phyloP scores from a whole-genome alignment of 1,139 yeast genomes.

The Lodderomyces parapsilosis region DNA sequence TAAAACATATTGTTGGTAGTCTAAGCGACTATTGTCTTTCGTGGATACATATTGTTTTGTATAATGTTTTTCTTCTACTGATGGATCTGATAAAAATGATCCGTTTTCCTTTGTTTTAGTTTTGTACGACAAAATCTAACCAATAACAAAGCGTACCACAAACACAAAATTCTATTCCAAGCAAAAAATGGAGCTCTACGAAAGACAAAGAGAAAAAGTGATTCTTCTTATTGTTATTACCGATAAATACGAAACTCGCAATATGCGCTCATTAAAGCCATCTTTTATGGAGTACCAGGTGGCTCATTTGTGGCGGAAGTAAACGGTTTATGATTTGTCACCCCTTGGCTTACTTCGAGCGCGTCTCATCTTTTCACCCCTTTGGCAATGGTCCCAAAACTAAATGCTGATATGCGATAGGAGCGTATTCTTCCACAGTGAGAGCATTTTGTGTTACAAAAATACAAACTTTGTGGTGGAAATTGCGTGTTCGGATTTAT shows the following conservation, averaged over 20 bases:
- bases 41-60: too few species aligned
- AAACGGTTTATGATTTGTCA: too few species aligned
- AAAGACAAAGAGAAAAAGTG: background rate
- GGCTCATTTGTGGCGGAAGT: too few species aligned
- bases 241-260: background rate
- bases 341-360: too few species aligned
- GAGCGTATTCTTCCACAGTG: background rate
- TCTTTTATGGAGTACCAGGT: too few species aligned
- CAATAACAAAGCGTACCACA: too few species aligned
- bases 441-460: background rate
- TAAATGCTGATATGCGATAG: too few species aligned
- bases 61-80: background rate
- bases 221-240: background rate
- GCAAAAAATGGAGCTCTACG: background rate
- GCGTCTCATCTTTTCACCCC: too few species aligned
- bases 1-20: too few species aligned
- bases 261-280: too few species aligned
- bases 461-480: background rate
- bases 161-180: background rate
- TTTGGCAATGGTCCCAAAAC: too few species aligned
- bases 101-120: background rate
- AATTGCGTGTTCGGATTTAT: background rate
- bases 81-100: constrained; percentile 1
- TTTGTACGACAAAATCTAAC: background rate
- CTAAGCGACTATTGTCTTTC: too few species aligned